Evolutionary conservation across 2,329 filamentous ascomycete species (phyloP).

Genomic region (Aureobasidium sp.): DNA sequence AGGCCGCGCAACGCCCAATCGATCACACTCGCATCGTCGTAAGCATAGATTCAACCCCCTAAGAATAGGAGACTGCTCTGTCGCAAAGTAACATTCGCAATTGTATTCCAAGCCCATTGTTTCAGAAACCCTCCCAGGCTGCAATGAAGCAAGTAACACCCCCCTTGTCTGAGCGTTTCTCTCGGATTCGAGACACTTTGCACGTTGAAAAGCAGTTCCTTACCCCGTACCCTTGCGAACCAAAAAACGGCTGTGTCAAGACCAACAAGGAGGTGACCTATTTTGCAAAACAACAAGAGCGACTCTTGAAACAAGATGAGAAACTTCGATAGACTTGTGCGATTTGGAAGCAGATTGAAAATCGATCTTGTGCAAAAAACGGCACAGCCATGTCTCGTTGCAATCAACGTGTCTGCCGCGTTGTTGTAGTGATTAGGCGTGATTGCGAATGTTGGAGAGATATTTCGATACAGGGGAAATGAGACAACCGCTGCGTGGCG

Average conservation of each 20-base stretch:
- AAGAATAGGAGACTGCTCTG: background rate
- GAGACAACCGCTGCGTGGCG: constrained; percentile 1
- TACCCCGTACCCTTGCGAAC: background rate
- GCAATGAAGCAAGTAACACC: background rate
- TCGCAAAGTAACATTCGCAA: background rate
- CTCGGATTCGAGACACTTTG: background rate
- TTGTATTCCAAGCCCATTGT: background rate
- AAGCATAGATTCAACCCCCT: background rate
- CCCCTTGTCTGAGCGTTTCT: background rate
- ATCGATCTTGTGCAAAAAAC: background rate
- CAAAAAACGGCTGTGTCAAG: too few species aligned
- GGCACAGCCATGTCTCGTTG: background rate
- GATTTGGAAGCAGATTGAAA: background rate
- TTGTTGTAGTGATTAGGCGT: constrained; percentile 5
- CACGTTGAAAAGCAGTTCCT: background rate
- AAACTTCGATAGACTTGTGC: background rate
- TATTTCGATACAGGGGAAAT: background rate
- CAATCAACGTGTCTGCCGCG: background rate
- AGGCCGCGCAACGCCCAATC: constrained; percentile 3
- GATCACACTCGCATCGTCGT: background rate
- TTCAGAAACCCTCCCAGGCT: background rate
- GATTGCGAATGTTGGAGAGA: background rate
- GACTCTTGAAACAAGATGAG: background rate
- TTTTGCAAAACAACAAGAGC: background rate
- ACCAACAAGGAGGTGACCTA: too few species aligned